A percentile compares a stretch with the other conserved stretches of the same genome.
phyloP scores from a whole-genome alignment of 2,329 filamentous ascomycete species.

The Arthrinium phaeospermum region DNA sequence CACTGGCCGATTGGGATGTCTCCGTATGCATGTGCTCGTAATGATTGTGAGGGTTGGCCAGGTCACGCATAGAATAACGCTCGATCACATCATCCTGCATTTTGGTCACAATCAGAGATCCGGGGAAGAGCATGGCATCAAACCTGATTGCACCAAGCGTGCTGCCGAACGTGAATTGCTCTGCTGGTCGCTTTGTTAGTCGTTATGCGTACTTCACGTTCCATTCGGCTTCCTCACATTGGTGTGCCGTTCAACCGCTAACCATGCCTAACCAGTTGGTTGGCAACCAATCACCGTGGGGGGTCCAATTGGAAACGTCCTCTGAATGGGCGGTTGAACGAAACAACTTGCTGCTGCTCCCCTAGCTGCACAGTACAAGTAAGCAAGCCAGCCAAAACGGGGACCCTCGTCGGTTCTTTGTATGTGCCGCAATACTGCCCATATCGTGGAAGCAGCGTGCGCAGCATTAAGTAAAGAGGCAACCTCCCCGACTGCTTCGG shows the following conservation, averaged over 20 bases:
- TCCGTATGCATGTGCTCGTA: slow-evolving; percentile 1
- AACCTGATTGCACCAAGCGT: background rate
- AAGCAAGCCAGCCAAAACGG: background rate
- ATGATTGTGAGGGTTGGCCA: background rate
- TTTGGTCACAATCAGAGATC: background rate
- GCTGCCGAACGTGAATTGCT: background rate
- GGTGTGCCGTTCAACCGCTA: slow-evolving; percentile 22
- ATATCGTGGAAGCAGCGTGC: background rate
- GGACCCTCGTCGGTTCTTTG: background rate
- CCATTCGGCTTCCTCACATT: slow-evolving; percentile 9
- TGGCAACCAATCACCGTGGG: slow-evolving; percentile 22
- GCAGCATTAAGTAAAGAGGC: slow-evolving; percentile 1
- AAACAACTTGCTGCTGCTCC: slow-evolving; percentile 8
- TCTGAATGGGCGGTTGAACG: slow-evolving; percentile 18
- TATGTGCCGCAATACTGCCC: background rate
- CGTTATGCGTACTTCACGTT: background rate
- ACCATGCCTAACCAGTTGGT: slow-evolving; percentile 19
- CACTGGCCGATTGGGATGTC: background rate
- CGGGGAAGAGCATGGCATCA: background rate
- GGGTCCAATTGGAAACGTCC: background rate
- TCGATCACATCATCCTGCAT: slow-evolving; percentile 17
- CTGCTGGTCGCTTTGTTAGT: background rate
- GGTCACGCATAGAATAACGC: background rate
- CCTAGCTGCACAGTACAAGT: background rate
- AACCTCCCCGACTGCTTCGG: background rate